A percentile compares a stretch with the other conserved stretches of the same genome.
These are phyloP conservation scores for Penicillium turbatum DNA, from an alignment of 495 filamentous ascomycete species.

Conservation along the genomic window DNA sequence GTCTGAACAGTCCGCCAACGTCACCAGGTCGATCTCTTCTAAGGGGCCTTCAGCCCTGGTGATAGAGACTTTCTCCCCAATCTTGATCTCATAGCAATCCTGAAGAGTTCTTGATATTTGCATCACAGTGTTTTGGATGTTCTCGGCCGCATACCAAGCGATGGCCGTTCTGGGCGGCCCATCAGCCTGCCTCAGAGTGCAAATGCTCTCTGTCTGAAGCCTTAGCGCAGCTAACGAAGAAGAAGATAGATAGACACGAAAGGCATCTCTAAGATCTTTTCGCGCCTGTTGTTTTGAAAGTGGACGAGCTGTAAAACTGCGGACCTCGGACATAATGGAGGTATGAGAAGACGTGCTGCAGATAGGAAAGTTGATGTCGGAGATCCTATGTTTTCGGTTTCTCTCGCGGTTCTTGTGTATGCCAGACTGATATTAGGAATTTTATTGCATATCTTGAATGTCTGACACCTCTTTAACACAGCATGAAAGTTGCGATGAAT, in stretches of 20 bases:
- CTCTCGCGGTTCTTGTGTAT: not conserved
- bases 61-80: constrained; percentile 58
- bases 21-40: constrained; percentile 41
- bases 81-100: constrained; percentile 57
- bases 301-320: constrained; percentile 52
- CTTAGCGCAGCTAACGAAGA: constrained; percentile 57
- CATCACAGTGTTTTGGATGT: constrained; percentile 57
- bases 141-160: constrained; percentile 61
- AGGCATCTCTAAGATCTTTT: constrained; percentile 54
- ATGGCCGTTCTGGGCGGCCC: constrained; percentile 51
- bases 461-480: too few species aligned
- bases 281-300: constrained; percentile 44
- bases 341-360: not conserved
- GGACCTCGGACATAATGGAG: constrained; percentile 37
- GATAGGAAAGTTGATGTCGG: not conserved
- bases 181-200: constrained; percentile 46
- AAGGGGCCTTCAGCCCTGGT: constrained; percentile 37
- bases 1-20: constrained; percentile 49
- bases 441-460: not conserved
- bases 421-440: not conserved
- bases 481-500: too few species aligned
- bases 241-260: constrained; percentile 63
- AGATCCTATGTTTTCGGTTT: not conserved
- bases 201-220: constrained; percentile 56
- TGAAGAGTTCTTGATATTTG: constrained; percentile 65